A percentile compares a stretch with the other conserved stretches of the same genome.
These are phyloP conservation scores for Cladophialophora psammophila DNA, from an alignment of 2,329 filamentous ascomycete genomes.

Conservation along the genomic window DNA sequence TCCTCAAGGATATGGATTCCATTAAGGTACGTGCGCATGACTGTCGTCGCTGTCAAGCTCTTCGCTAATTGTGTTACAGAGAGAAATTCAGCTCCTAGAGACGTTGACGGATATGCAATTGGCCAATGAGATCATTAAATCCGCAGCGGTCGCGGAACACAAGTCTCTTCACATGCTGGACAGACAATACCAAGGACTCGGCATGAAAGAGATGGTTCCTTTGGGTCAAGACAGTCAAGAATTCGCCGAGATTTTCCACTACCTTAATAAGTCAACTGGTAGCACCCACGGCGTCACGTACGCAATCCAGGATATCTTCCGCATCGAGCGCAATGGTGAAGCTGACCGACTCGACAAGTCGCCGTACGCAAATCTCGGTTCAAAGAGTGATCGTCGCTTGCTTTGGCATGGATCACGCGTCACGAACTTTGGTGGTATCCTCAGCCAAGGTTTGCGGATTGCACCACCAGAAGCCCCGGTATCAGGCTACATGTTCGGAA, in stretches of 20 bases:
- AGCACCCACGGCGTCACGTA: constrained; percentile 66
- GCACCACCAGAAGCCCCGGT: constrained; percentile 79
- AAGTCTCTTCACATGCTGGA: constrained; percentile 70
- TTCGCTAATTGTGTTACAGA: constrained; percentile 19
- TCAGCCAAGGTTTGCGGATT: constrained; percentile 87
- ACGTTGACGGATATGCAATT: constrained; percentile 86
- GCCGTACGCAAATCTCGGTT: constrained; percentile 57
- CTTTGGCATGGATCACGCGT: constrained; percentile 87
- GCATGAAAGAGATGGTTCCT: constrained; percentile 77
- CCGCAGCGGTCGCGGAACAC: constrained; percentile 59
- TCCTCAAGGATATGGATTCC: constrained; percentile 32
- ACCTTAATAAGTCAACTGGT: constrained; percentile 72
- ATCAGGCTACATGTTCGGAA: constrained; percentile 86
- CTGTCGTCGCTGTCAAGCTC: neutral
- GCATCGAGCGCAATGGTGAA: constrained; percentile 79
- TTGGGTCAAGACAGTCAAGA: constrained; percentile 67
- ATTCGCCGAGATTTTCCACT: constrained; percentile 69
- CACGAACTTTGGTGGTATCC: constrained; percentile 87
- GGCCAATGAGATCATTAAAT: constrained; percentile 77
- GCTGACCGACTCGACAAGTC: constrained; percentile 70
- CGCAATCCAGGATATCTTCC: constrained; percentile 76
- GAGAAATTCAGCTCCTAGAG: constrained; percentile 54
- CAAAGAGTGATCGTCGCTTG: constrained; percentile 71
- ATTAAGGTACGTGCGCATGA: constrained; percentile 29
- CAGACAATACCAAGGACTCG: constrained; percentile 73